These are phyloP conservation scores for Cicer yamashitae DNA, from an alignment of 306 rosid species.

Conservation along the genomic window DNA sequence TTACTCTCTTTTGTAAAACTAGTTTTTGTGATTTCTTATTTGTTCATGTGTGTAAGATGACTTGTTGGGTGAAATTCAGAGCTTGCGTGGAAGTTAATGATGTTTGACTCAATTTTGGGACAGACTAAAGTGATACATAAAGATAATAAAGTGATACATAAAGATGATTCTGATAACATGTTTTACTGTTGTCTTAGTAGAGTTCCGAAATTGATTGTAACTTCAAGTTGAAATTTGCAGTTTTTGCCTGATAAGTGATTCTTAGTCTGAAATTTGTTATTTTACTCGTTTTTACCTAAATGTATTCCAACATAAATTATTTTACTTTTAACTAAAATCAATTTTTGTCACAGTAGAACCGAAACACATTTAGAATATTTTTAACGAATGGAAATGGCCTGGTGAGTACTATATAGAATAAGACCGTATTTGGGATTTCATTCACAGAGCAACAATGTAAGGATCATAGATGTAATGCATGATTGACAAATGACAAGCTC, in stretches of 20 bases:
- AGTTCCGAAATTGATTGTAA: not conserved
- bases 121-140: not conserved
- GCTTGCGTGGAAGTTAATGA: not conserved
- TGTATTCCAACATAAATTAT: not conserved
- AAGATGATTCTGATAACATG: not conserved
- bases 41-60: slow-evolving; percentile 22
- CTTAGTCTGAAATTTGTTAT: not conserved
- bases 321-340: not conserved
- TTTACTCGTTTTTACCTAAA: not conserved
- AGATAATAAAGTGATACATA: not conserved
- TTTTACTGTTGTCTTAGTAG: not conserved
- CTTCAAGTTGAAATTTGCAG: not conserved
- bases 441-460: not conserved
- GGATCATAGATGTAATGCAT: not conserved
- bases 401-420: not conserved
- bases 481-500: not conserved
- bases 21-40: slow-evolving; percentile 12
- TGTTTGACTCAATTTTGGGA: not conserved
- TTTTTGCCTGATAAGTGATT: not conserved
- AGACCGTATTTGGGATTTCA: slow-evolving; percentile 8
- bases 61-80: not conserved
- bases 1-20: not conserved
- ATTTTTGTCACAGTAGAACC: not conserved
- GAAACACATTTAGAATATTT: not conserved
- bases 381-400: slow-evolving; percentile 2